Evolutionary conservation across 352 stramenopile genomes (phyloP).

Genomic region (Phytopythium kandeliae): DNA sequence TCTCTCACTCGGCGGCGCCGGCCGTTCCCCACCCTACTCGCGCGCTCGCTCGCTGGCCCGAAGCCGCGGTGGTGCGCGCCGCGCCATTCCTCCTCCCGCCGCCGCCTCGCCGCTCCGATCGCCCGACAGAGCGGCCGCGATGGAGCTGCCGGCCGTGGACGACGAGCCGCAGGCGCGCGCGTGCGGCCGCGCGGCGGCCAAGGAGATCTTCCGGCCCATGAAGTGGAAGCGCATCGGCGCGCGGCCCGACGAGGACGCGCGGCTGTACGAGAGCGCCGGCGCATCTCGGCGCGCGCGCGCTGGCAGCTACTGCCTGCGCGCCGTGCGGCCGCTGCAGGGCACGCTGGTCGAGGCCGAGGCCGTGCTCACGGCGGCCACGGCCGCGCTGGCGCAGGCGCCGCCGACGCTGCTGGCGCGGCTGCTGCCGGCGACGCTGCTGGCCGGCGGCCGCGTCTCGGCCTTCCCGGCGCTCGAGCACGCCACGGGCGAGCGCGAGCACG

Average conservation of each 20-base stretch:
- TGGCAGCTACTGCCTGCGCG: constrained; percentile 36
- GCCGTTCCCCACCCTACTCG: no score
- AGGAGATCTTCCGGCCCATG: constrained; percentile 64
- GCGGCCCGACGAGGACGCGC: constrained; percentile 41
- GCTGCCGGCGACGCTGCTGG: constrained; percentile 35
- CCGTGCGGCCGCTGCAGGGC: constrained; percentile 42
- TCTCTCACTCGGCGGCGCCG: no score
- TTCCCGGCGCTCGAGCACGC: constrained; percentile 46
- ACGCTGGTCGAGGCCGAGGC: constrained; percentile 47
- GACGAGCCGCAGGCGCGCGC: constrained; percentile 49
- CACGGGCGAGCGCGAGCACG: constrained; percentile 62
- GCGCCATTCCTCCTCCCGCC: no score
- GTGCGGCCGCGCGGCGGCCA: constrained; percentile 45
- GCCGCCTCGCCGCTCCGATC: no score
- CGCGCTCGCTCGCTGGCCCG: no score
- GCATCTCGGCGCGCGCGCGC: constrained; percentile 2
- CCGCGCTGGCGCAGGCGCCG: constrained; percentile 10
- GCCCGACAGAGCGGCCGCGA: not conserved
- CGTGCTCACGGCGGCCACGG: constrained; percentile 35
- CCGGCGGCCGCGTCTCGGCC: constrained; percentile 28
- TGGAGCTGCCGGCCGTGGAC: constrained; percentile 28
- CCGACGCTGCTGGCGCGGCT: constrained; percentile 35
- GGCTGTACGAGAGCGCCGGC: constrained; percentile 48
- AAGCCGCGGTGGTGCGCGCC: no score
- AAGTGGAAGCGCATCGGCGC: constrained; percentile 60